Evolutionary conservation across 2,329 filamentous ascomycete genomes (phyloP), one percentile per base, ranked within the genome.

Genomic region (Scytalidium lignicola): DNA sequence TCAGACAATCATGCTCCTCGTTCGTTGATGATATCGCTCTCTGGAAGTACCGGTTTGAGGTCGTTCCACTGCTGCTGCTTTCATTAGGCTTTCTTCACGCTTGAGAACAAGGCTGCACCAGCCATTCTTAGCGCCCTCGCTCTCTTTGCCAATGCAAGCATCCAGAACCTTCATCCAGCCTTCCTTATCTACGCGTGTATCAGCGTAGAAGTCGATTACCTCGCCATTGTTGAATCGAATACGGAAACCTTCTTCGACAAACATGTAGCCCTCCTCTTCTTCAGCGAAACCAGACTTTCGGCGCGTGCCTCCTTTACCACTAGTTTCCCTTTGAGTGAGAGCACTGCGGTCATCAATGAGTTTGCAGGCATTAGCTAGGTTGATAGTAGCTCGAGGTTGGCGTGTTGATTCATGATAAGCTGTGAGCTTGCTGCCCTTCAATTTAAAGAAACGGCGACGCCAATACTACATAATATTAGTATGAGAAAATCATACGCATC

Each of bases 261-360:
- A 99, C 88, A 96, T 96, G 74, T 99, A 99, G 40, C 93, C 93
- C 66, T 99, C 93, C 70, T 99, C 93, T 57, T 99, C 93, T 68
- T 97, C 93, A 1, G 92, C 91, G 67, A 99, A 99, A 10, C 89
- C 93, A 28, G 91, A 96, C 67, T 95, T 90, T 49, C 93, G 86
- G 41, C 93, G 86, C 58, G 83, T 85, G 49, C 90, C 88, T 55
- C 80, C 80, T 64, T 84, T 88, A 50, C 85, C 86, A 13, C 79
- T 83, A 0, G 85, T 89, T 63, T 95, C 89, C 58, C 88, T 90
- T 62, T 96, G 87, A 6, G 85, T 89, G 43, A 99, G 75, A 18
- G 88, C 78, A 18, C 83, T 83, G 50, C 90, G 88, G 67, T 99
- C 93, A 64, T 99, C 93, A 55, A 99, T 96, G 44, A 99, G 74